Evolutionary conservation across 2,329 filamentous ascomycete species (phyloP).

Genomic region (Lecanicillium sp.): DNA sequence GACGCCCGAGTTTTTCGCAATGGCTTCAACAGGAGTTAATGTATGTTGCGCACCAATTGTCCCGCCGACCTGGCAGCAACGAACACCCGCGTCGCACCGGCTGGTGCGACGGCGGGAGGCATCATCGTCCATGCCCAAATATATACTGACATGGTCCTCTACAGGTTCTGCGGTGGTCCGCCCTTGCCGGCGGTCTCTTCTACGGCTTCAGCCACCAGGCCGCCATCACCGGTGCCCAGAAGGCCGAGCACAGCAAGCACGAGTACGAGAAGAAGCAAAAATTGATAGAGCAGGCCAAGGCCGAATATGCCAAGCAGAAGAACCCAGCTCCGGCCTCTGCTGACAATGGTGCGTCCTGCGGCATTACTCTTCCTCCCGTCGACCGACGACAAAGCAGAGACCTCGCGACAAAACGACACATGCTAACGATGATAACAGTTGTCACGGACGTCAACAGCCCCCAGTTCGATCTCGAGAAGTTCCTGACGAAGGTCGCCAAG

Average conservation of each 20-base stretch:
- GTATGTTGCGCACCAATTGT: conserved; percentile 39
- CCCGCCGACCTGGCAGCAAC: neutral
- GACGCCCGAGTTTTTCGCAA: conserved; percentile 41
- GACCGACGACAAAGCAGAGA: neutral
- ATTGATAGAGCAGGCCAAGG: conserved; percentile 89
- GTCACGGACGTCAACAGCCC: conserved; percentile 67
- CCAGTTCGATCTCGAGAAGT: conserved; percentile 90
- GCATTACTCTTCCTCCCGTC: conserved; percentile 14
- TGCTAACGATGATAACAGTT: conserved; percentile 24
- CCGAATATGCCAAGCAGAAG: conserved; percentile 75
- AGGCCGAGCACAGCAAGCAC: conserved; percentile 63
- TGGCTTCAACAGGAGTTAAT: conserved; percentile 66
- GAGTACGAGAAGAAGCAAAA: conserved; percentile 89
- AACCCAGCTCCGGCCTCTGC: conserved; percentile 39
- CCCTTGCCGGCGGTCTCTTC: conserved; percentile 83
- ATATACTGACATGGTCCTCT: conserved; percentile 25
- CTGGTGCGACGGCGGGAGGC: neutral
- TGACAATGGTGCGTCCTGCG: conserved; percentile 27
- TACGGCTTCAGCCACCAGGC: conserved; percentile 96
- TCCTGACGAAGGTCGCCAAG: conserved; percentile 58
- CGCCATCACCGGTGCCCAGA: conserved; percentile 66
- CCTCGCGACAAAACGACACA: neutral
- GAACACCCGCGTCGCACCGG: neutral
- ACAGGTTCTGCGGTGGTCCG: conserved; percentile 95
- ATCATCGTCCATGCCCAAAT: neutral